Evolutionary conservation across 1,139 yeast genomes (phyloP).

Genomic region (Eremothecium gossypii): DNA sequence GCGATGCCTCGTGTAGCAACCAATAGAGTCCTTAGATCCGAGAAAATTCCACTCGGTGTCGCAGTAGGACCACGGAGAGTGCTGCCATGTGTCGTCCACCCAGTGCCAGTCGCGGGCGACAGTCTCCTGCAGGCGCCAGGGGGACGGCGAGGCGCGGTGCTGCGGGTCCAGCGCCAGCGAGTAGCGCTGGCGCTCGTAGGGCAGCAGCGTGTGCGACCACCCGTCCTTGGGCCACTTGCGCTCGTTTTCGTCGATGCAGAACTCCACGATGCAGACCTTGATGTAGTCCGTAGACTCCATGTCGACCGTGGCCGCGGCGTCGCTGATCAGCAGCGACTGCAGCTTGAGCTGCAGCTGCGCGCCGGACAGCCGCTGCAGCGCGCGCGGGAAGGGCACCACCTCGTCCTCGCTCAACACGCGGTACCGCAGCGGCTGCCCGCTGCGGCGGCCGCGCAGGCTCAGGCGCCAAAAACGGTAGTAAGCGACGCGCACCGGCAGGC

Average conservation of each 20-base stretch:
- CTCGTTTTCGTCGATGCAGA: conserved; percentile 21
- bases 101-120: conserved; percentile 20
- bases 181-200: conserved; percentile 20
- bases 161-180: conserved; percentile 9
- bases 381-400: conserved; percentile 13
- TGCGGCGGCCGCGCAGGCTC: background rate
- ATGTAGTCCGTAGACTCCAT: conserved; percentile 7
- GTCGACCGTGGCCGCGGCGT: conserved; percentile 6
- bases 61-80: conserved; percentile 20
- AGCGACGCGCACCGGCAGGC: conserved; percentile 14
- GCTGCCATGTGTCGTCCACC: conserved; percentile 26
- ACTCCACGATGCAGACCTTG: conserved; percentile 12
- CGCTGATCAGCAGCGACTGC: conserved; percentile 9
- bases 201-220: conserved; percentile 20
- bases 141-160: conserved; percentile 9
- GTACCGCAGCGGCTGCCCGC: background rate
- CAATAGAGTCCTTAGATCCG: conserved; percentile 23
- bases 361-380: conserved; percentile 8
- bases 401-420: conserved; percentile 3
- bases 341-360: conserved; percentile 11
- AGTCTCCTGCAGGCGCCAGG: conserved; percentile 18
- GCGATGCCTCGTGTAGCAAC: conserved; percentile 23
- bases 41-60: conserved; percentile 22
- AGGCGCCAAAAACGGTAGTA: conserved; percentile 10
- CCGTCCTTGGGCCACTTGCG: conserved; percentile 23